A percentile compares a stretch with the other conserved stretches of the same genome.
These are phyloP conservation scores for Canna indica DNA, from an alignment of 176 grass and related monocot genomes.

Conservation along the genomic window DNA sequence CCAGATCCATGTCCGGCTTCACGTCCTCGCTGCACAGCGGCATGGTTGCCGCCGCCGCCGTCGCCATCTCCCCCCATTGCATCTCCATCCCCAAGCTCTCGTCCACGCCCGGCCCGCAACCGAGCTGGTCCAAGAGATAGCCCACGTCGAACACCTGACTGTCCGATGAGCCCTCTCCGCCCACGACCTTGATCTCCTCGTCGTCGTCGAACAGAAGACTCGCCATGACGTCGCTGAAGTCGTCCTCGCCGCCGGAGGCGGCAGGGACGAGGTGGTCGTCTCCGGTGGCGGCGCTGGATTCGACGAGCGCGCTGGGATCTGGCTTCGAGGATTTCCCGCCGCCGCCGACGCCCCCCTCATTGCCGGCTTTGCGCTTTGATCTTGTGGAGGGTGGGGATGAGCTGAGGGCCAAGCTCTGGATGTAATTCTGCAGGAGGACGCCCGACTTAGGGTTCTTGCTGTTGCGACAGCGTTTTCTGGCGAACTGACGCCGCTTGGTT, in stretches of 20 bases:
- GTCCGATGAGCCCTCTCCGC: not conserved
- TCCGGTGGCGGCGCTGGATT: slow-evolving; percentile 4
- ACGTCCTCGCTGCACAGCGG: slow-evolving; percentile 13
- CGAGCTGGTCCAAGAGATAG: slow-evolving; percentile 15
- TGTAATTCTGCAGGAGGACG: slow-evolving; percentile 73
- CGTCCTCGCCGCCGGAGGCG: slow-evolving; percentile 20
- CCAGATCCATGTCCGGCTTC: slow-evolving; percentile 56
- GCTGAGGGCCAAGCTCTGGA: slow-evolving; percentile 48
- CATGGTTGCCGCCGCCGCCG: not conserved
- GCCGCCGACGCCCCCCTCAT: not conserved
- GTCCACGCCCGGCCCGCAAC: not conserved
- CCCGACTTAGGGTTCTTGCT: slow-evolving; percentile 45
- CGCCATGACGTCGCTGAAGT: slow-evolving; percentile 38
- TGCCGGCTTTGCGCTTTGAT: not conserved
- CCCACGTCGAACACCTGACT: not conserved
- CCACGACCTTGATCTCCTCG: slow-evolving; percentile 7
- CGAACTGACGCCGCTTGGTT: slow-evolving; percentile 71
- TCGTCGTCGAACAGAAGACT: slow-evolving; percentile 30
- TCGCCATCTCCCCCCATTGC: slow-evolving; percentile 14
- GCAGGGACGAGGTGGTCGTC: not conserved
- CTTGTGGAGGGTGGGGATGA: slow-evolving; percentile 7
- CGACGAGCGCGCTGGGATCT: not conserved
- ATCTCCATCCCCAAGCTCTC: slow-evolving; percentile 28
- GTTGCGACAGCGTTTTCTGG: slow-evolving; percentile 31
- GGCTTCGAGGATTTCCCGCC: slow-evolving; percentile 2